Percentiles rank a stretch among this genome's conserved stretches.
Evolutionary conservation across 108 stramenopile species (phyloP).

Genomic region (Conticribra guillardii): DNA sequence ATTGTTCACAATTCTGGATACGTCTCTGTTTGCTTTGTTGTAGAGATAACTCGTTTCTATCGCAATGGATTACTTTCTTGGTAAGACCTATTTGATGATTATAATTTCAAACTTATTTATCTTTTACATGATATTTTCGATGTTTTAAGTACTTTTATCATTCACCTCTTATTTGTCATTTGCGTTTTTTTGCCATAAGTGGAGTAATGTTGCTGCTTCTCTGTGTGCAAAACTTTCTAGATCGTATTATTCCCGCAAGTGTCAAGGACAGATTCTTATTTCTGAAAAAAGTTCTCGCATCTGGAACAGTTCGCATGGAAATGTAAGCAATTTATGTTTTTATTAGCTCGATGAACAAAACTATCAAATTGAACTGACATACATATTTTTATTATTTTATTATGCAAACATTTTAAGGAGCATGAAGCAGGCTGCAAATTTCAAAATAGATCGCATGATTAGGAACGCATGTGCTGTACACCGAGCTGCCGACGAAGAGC

Average conservation of each 20-base stretch:
- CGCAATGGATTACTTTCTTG: background rate
- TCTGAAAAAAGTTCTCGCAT: slow-evolving; percentile 19
- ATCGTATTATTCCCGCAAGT: slow-evolving; percentile 3
- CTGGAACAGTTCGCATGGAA: slow-evolving; percentile 24
- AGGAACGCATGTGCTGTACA: slow-evolving; percentile 23
- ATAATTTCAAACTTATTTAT: too few species aligned
- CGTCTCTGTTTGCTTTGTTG: too few species aligned
- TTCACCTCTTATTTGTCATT: too few species aligned
- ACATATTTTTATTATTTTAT: background rate
- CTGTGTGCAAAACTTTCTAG: slow-evolving; percentile 18
- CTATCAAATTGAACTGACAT: background rate
- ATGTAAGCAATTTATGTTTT: too few species aligned
- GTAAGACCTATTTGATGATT: background rate
- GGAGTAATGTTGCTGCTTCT: slow-evolving; percentile 16
- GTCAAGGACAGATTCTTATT: background rate
- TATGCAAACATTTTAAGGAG: background rate
- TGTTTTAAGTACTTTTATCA: too few species aligned
- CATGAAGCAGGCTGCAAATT: slow-evolving; percentile 44
- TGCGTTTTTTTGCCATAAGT: too few species aligned
- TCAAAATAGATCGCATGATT: slow-evolving; percentile 37
- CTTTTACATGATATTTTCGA: too few species aligned
- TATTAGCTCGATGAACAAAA: too few species aligned
- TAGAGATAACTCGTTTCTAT: background rate
- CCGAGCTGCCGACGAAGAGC: slow-evolving; percentile 21
- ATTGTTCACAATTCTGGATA: too few species aligned